Conservation (phyloP, 768 basidiomycete species). For the Coprinopsis marcescibilis region DNA sequence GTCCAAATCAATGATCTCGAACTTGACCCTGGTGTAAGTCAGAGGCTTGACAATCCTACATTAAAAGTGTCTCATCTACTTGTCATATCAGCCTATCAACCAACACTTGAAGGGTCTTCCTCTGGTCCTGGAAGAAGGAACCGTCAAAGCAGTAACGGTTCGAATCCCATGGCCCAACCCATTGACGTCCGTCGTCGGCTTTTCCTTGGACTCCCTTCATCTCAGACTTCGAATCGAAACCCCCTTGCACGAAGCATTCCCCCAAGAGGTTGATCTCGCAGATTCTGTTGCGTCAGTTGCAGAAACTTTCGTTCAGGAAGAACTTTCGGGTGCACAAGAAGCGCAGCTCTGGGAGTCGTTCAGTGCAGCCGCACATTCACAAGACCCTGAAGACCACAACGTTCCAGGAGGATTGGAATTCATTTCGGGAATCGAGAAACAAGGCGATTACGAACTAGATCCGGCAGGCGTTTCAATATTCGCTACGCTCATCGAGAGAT, state of each 20-base stretch:
- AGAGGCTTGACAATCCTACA: too few species aligned
- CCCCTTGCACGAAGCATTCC: conserved; percentile 17
- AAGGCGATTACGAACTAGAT: conserved; percentile 35
- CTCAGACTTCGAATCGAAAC: conserved; percentile 50
- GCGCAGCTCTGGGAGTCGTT: conserved; percentile 66
- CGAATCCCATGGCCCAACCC: conserved; percentile 86
- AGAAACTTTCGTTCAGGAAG: conserved; percentile 81
- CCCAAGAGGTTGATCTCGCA: conserved; percentile 44
- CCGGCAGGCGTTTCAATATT: conserved; percentile 77
- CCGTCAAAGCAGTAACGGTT: conserved; percentile 67
- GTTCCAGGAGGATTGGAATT: conserved; percentile 71
- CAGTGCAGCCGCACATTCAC: conserved; percentile 34
- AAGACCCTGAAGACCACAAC: conserved; percentile 30
- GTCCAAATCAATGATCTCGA: conserved; percentile 83
- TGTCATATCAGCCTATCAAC: conserved; percentile 66
- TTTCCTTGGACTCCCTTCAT: conserved; percentile 63
- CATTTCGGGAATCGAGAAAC: conserved; percentile 26
- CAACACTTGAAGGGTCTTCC: conserved; percentile 59
- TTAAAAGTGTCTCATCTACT: background rate
- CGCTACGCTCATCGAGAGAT: conserved; percentile 70
- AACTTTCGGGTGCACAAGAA: conserved; percentile 68
- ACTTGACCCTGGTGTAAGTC: conserved; percentile 65
- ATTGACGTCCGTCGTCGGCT: conserved; percentile 63
- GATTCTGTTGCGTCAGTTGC: conserved; percentile 82
- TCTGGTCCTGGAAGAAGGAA: conserved; percentile 61